These are phyloP conservation scores for Debaryomyces nepalensis DNA, from an alignment of 1,139 yeast genomes.

Conservation along the genomic window DNA sequence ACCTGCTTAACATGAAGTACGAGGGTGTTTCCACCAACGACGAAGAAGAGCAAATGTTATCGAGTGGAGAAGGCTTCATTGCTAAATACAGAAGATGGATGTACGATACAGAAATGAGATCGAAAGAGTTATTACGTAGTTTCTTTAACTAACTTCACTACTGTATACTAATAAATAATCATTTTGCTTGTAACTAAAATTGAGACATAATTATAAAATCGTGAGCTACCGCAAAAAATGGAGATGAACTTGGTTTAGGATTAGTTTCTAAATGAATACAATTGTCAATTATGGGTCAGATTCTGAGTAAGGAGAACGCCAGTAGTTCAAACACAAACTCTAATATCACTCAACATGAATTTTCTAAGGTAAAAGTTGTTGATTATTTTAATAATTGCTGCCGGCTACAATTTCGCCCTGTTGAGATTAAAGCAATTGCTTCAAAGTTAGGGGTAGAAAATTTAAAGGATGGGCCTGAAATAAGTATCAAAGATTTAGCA, in stretches of 20 bases:
- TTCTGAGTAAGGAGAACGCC: slow-evolving; percentile 21
- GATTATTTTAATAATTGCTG: slow-evolving; percentile 28
- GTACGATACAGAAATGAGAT: slow-evolving; percentile 35
- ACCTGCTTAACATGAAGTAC: slow-evolving; percentile 27
- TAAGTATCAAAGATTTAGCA: slow-evolving; percentile 29
- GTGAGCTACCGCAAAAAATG: background rate
- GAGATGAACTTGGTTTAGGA: background rate
- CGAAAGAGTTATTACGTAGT: slow-evolving; percentile 35
- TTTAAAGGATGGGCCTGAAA: slow-evolving; percentile 22
- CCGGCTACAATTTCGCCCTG: slow-evolving; percentile 25
- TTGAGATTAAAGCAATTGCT: slow-evolving; percentile 31
- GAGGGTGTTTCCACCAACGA: slow-evolving; percentile 24
- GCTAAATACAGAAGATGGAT: slow-evolving; percentile 29
- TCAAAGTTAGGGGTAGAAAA: slow-evolving; percentile 27
- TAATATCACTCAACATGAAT: slow-evolving; percentile 18
- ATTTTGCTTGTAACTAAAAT: slow-evolving; percentile 1
- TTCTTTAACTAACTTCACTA: slow-evolving; percentile 20
- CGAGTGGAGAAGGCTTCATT: slow-evolving; percentile 24
- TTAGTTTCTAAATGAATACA: background rate
- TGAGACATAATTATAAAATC: slow-evolving; percentile 1
- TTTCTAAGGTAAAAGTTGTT: slow-evolving; percentile 25
- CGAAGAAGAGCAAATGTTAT: slow-evolving; percentile 35
- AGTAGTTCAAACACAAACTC: background rate
- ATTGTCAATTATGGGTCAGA: slow-evolving; percentile 25
- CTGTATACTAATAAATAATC: background rate